Evolutionary conservation across 2,329 filamentous ascomycete genomes (phyloP), one percentile per base, ranked within the genome.

Genomic region (Trichoderma afroharzianum): DNA sequence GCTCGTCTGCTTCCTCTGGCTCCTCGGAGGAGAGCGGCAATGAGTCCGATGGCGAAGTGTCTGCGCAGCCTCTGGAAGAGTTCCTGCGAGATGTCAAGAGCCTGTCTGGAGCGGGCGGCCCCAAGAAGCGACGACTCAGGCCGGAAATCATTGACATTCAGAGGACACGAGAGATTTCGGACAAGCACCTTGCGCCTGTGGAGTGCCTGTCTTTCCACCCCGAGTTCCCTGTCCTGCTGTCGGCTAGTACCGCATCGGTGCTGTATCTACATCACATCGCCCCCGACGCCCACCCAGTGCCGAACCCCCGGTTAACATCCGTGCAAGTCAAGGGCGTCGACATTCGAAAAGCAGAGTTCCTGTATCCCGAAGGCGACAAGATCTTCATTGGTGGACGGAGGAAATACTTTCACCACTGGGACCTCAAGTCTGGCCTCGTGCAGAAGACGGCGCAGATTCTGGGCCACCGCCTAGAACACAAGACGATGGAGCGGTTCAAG

Each of bases 351-450:
- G 94, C 95, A 7, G 88, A 92, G 47, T 98, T 99, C 81, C 85
- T 94, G 71, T 88, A 87, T 30, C 89, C 92, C 5, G 83, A 83
- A 18, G 93, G 93, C 74, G 90, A 92, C 74, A 92, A 92, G 76
- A 92, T 99, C 75, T 93, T 97, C 81, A 93, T 98, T 72, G 92
- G 94, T 21, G 95, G 95, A 47, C 91, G 95, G 43, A 90, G 96
- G 63, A 91, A 91, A 74, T 98, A 94, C 84, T 98, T 98, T 82
- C 96, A 98, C 82, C 91, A 92, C 75, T 99, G 96, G 96, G 91
- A 98, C 77, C 87, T 99, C 28, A 85, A 91, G 57, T 91, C 92
- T 0, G 96, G 96, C 57, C 85, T 86, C 14, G 90, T 99, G 63
- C 92, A 95, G 77, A 97, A 97, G 82, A 88, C 97, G 58, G 90